Base-by-base conservation (phyloP, 805 yeast genomes). In the Starmerella stellata region DNA sequence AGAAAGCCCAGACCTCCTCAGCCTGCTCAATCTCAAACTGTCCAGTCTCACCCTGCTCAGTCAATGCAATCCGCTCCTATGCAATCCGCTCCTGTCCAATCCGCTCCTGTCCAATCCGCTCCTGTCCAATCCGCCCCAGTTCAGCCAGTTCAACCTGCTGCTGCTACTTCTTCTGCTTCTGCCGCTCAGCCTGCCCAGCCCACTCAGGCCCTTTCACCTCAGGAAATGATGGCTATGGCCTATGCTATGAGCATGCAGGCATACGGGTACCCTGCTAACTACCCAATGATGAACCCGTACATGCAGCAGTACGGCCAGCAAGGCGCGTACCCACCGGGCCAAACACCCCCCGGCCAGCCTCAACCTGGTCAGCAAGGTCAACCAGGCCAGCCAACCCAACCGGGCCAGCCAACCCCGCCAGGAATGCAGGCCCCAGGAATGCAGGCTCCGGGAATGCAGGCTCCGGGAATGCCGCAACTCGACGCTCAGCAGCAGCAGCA, bases 241-340 rank as follows among this genome's bases (percentile, higher is more conserved):
- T 23, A 23, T 11, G 25, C 25, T 8, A 29, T 29, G 32, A 29
- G 32, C 14, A 29, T 29, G 32, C 32, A 29, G 16, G 32, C 32
- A 15, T 29, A 29, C 19, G 32, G 32, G 5, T 29, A 29, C 32
- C 11, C 32, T 29, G 15, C 16, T 8, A 13, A 13, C 8, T 29
- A 29, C 19, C 32, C 32, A 29, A 29, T 29, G 32, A 29, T 29
- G 32, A 29, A 29, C 19, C 32, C 32, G 14, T 29, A 29, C 19
- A 29, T 29, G 32, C 32, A n/a, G 19, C n/a, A n/a, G n/a, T n/a
- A n/a, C n/a, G n/a, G n/a, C n/a, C n/a, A n/a, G n/a, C n/a, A n/a
- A n/a, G n/a, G n/a, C n/a, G n/a, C n/a, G n/a, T 29, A 29, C 25
- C 25, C 25, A 7, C 7, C 7, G 7, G 25, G 25, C 9, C 9